Evolutionary conservation across 2,329 filamentous ascomycete genomes (phyloP), one percentile per base, ranked within the genome.

Genomic region (Paracoccidioides brasiliensis): DNA sequence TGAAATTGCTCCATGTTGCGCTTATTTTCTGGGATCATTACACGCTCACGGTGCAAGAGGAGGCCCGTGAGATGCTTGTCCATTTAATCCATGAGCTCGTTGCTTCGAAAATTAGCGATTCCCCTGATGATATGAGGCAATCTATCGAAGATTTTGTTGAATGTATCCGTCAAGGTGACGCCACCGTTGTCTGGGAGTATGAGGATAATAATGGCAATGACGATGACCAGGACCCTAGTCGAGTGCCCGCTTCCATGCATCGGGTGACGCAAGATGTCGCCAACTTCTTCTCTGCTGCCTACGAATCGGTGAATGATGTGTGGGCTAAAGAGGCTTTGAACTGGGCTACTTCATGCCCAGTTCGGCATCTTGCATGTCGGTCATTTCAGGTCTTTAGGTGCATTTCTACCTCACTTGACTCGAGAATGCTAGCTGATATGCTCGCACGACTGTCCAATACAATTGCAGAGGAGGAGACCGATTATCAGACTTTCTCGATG

Each of bases 361-460:
- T 98, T 4, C 80, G 91, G 51, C 93, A 98, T 72, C 77, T 98
- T 53, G 93, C 93, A 1, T 98, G 94, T 67, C 85, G 93, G 33
- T 98, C 94, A 0, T 97, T 98, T 71, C 94, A 98, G 67, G 86
- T 98, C 9, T 98, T 96, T 73, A 81, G 93, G 37, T 97, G 91
- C 67, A 90, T 97, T 55, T 80, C 95, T 33, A 94, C 88, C 14
- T 89, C 87, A 0, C 74, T 97, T 28, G 91, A 98, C 66, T 90
- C 94, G 62, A 79, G 84, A 56, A 98, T 97, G 91, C 79, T 98
- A 14, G 90, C 89, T 2, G 93, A 98, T 65, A 98, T 98, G 90
- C 81, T 98, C 28, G 90, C 88, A 10, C 81, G 94, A 49, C 77
- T 98, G 37, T 97, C 91, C 1, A 98, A 97, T 69, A 98, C 93